Percentiles rank a stretch among this genome's conserved stretches.
These are phyloP conservation scores for Closterium sp. DNA, from an alignment of 139 green algal species.

Conservation along the genomic window DNA sequence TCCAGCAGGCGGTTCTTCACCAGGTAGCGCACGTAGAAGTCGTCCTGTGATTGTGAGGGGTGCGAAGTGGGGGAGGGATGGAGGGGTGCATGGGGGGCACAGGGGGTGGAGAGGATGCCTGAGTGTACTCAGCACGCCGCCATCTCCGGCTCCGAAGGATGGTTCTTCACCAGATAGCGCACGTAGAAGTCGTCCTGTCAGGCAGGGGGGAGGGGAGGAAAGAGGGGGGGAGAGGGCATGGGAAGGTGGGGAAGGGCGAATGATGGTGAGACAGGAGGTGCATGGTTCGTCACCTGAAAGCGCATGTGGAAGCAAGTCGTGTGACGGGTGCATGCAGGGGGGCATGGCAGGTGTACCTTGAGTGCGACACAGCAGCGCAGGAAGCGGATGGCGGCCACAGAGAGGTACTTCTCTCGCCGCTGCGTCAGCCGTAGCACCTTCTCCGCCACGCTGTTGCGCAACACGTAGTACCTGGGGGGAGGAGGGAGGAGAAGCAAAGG, in stretches of 20 bases:
- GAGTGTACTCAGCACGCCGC: slow-evolving; percentile 65
- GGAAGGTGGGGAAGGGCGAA: no score
- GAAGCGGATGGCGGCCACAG: slow-evolving; percentile 85
- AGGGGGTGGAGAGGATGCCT: background rate
- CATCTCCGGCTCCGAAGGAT: slow-evolving; percentile 75
- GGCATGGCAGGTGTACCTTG: slow-evolving; percentile 54
- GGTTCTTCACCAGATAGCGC: slow-evolving; percentile 73
- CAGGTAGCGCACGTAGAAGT: slow-evolving; percentile 82
- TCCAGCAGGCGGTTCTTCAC: slow-evolving; percentile 75
- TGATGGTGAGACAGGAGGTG: no score
- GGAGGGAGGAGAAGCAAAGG: background rate
- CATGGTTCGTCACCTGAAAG: slow-evolving; percentile 72
- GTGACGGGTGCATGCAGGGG: no score
- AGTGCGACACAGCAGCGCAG: slow-evolving; percentile 83
- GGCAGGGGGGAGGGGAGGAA: background rate
- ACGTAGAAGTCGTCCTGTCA: slow-evolving; percentile 82
- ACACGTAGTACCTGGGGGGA: slow-evolving; percentile 71
- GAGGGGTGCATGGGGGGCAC: background rate
- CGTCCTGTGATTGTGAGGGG: slow-evolving; percentile 57
- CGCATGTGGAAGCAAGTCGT: slow-evolving; percentile 36
- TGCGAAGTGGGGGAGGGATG: background rate
- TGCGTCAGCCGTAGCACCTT: slow-evolving; percentile 84
- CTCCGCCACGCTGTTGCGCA: slow-evolving; percentile 72
- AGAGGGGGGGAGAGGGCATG: background rate
- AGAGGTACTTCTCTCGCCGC: slow-evolving; percentile 80